Percentiles rank a stretch among this genome's conserved stretches.
These are phyloP conservation scores for Tuber indicum DNA, from an alignment of 495 filamentous ascomycete genomes.

Conservation along the genomic window DNA sequence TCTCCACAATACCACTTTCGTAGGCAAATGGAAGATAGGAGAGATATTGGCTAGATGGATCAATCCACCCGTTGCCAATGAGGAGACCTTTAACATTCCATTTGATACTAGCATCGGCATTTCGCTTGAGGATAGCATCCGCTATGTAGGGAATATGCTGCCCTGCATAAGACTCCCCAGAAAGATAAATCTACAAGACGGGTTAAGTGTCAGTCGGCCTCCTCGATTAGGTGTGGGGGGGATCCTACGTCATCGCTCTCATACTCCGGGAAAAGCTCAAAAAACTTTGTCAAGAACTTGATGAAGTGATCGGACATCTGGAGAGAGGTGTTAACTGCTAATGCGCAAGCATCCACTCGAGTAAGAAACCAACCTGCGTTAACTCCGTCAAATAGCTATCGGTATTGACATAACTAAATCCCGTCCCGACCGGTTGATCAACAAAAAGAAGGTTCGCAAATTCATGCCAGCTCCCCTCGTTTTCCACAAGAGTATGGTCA, in stretches of 20 bases:
- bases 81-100: conserved; percentile 87
- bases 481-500: conserved; percentile 65
- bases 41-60: conserved; percentile 81
- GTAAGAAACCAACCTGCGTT: conserved; percentile 47
- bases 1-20: conserved; percentile 61
- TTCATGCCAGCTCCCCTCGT: conserved; percentile 91
- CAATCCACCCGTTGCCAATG: conserved; percentile 97
- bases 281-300: conserved; percentile 84
- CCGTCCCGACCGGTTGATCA: conserved; percentile 92
- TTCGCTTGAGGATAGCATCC: conserved; percentile 76
- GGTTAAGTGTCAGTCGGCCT: conserved; percentile 39
- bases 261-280: conserved; percentile 82
- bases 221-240: conserved; percentile 5
- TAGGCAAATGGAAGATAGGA: conserved; percentile 75
- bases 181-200: conserved; percentile 70
- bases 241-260: conserved; percentile 79
- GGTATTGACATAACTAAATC: conserved; percentile 89
- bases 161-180: conserved; percentile 93
- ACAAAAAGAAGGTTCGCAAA: conserved; percentile 95
- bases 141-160: conserved; percentile 97
- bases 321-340: conserved; percentile 8
- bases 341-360: neutral
- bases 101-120: conserved; percentile 47
- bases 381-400: conserved; percentile 78
- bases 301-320: conserved; percentile 82